Percentiles rank a stretch among this genome's conserved stretches.
phyloP scores from a whole-genome alignment of 2,329 filamentous ascomycete species.

The Aspergillus neoniger region DNA sequence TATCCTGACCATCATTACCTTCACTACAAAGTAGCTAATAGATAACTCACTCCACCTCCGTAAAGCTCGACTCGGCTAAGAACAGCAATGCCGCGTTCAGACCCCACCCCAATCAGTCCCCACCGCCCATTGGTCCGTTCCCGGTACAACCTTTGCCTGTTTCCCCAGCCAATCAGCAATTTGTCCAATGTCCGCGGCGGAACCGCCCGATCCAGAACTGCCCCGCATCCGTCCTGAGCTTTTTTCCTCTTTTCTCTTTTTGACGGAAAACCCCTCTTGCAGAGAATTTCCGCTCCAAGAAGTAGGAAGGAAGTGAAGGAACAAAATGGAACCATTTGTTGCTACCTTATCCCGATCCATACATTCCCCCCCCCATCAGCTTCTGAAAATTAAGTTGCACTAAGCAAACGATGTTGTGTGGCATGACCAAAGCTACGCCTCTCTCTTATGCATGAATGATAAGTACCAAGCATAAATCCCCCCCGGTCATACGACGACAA shows the following conservation, averaged over 20 bases:
- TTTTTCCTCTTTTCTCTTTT: background rate
- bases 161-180: background rate
- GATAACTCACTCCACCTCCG: background rate
- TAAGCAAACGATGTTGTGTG: background rate
- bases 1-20: no score
- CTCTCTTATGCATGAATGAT: background rate
- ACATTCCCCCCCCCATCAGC: background rate
- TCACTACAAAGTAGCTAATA: no score
- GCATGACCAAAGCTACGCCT: background rate
- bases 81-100: background rate
- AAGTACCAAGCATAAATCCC: background rate
- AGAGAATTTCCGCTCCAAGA: background rate
- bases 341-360: background rate
- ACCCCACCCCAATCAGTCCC: background rate
- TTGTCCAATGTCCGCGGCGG: background rate
- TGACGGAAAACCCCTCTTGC: background rate
- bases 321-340: no score
- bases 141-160: background rate
- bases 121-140: constrained; percentile 2
- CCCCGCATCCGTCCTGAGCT: constrained; percentile 3
- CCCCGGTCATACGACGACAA: background rate
- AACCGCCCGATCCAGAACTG: background rate
- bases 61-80: constrained; percentile 1
- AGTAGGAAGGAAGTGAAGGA: background rate
- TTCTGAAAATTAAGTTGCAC: background rate